Evolutionary conservation across 345 rosid species (phyloP).

Genomic region (Aegle marmelos): DNA sequence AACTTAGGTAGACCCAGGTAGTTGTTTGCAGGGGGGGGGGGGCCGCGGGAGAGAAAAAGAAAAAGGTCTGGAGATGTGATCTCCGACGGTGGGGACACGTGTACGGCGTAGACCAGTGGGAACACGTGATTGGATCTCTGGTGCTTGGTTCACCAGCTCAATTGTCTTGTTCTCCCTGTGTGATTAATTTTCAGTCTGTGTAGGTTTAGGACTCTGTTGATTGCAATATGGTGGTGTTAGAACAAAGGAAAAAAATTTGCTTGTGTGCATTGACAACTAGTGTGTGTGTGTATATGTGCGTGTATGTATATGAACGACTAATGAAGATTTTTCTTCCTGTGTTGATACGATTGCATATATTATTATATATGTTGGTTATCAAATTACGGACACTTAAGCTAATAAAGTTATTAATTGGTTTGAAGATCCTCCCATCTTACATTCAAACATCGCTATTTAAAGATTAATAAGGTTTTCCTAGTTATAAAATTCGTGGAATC

Average conservation of each 20-base stretch:
- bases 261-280: not conserved
- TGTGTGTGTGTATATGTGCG: too few relatives aligned
- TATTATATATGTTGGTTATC: too few relatives aligned
- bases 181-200: not conserved
- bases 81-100: not conserved
- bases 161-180: not conserved
- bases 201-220: not conserved
- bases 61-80: too few relatives aligned
- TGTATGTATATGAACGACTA: not conserved
- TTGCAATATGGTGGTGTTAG: not conserved
- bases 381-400: too few relatives aligned
- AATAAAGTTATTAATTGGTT: too few relatives aligned
- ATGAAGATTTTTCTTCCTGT: not conserved
- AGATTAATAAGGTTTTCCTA: too few relatives aligned
- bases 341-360: not conserved
- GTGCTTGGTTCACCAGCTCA: not conserved
- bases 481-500: too few relatives aligned
- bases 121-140: too few relatives aligned
- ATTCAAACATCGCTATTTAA: too few relatives aligned
- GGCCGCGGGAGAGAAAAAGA: too few relatives aligned
- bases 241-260: not conserved
- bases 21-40: too few relatives aligned
- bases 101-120: not conserved
- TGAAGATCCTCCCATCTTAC: too few relatives aligned
- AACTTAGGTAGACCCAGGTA: slow-evolving; percentile 21